phyloP scores from a whole-genome alignment of 331 rosid species.

The Acacia concinna region DNA sequence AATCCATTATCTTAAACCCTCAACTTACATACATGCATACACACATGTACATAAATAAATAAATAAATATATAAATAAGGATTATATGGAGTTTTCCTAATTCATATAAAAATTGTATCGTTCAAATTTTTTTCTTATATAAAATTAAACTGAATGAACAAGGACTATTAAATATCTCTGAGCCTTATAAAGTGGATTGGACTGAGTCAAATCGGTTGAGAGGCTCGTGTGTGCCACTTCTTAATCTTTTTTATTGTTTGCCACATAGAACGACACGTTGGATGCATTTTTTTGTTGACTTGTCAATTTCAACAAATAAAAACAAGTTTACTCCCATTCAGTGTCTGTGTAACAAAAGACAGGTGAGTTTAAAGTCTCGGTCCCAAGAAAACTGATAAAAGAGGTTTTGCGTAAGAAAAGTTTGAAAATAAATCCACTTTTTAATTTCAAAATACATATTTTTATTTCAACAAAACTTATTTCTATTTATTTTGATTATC shows the following conservation, averaged over 20 bases:
- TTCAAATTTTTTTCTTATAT: background rate
- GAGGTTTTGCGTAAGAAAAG: background rate
- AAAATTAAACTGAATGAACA: background rate
- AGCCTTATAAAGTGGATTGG: background rate
- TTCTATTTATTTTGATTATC: too few relatives aligned
- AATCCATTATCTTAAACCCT: too few relatives aligned
- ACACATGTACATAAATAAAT: too few relatives aligned
- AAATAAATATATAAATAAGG: too few relatives aligned
- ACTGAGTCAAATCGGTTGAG: background rate
- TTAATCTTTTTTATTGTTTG: too few relatives aligned
- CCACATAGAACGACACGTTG: background rate
- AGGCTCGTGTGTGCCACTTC: background rate
- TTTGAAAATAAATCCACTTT: background rate
- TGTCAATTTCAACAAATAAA: background rate
- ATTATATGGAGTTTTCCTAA: background rate
- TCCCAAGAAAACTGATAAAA: background rate
- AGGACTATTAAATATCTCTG: background rate
- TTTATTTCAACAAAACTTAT: too few relatives aligned
- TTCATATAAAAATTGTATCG: too few relatives aligned
- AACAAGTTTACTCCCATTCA: background rate
- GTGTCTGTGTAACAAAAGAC: background rate
- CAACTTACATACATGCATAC: too few relatives aligned
- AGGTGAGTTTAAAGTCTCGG: background rate
- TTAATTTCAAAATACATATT: too few relatives aligned
- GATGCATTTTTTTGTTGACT: background rate